Conservation (phyloP, 352 stramenopile genomes). For the Thalassiosira sp. region DNA sequence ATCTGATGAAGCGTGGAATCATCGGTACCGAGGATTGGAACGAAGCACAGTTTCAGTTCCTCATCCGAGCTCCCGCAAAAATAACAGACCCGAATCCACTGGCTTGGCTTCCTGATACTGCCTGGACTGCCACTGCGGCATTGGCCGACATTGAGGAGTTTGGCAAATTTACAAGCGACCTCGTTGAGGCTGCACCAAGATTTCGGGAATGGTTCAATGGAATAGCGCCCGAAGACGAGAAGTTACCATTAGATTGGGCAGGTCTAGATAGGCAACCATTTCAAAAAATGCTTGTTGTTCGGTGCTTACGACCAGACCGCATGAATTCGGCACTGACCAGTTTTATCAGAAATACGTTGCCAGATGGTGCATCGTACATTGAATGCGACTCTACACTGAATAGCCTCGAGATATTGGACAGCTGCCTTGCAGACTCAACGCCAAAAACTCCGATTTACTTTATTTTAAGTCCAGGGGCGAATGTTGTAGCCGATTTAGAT, state of each 20-base stretch:
- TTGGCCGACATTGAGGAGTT: constrained; percentile 94
- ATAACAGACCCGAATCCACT: constrained; percentile 81
- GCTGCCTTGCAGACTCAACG: constrained; percentile 92
- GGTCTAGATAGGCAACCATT: constrained; percentile 93
- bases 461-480: constrained; percentile 93
- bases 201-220: constrained; percentile 99
- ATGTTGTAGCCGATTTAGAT: constrained; percentile 94
- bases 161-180: constrained; percentile 93
- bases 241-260: constrained; percentile 95
- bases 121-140: constrained; percentile 90
- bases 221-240: constrained; percentile 93
- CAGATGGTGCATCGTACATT: constrained; percentile 92
- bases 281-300: constrained; percentile 95
- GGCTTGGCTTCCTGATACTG: constrained; percentile 90
- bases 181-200: constrained; percentile 92
- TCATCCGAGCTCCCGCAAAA: constrained; percentile 88
- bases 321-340: constrained; percentile 93
- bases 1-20: constrained; percentile 95
- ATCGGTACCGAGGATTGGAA: constrained; percentile 91
- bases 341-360: constrained; percentile 92
- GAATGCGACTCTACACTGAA: constrained; percentile 96
- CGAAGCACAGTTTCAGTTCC: constrained; percentile 95
- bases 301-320: constrained; percentile 91
- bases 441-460: constrained; percentile 95
- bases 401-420: constrained; percentile 93